A percentile compares a stretch with the other conserved stretches of the same genome.
Evolutionary conservation across 129 eudicot species (phyloP).

Genomic region (Flaveria trinervia): DNA sequence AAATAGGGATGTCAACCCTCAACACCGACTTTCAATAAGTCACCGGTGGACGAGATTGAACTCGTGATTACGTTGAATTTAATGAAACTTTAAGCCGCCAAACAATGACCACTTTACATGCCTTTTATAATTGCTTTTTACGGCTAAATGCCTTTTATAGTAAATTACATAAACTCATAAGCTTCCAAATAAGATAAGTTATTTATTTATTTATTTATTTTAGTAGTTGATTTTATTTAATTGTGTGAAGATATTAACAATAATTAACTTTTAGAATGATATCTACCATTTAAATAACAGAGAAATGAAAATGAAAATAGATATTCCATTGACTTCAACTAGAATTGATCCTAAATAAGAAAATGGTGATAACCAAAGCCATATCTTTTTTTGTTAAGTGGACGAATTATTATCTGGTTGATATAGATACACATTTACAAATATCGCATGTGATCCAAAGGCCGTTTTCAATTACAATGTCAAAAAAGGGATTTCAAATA

Average conservation of each 20-base stretch:
- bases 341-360: not conserved
- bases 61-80: slow-evolving; percentile 13
- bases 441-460: not conserved
- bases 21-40: slow-evolving; percentile 17
- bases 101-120: slow-evolving; percentile 3
- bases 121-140: not conserved
- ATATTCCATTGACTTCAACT: not conserved
- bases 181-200: not conserved
- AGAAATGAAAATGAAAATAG: not conserved
- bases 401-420: not conserved
- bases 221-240: not conserved
- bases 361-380: not conserved
- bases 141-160: not conserved
- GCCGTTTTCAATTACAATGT: not conserved
- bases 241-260: not conserved
- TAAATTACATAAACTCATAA: not conserved
- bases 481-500: not conserved
- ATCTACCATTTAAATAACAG: not conserved
- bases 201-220: not conserved
- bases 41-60: not conserved
- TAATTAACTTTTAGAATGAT: not conserved
- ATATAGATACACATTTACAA: not conserved
- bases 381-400: not conserved
- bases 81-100: not conserved
- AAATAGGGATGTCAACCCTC: slow-evolving; percentile 2